Evolutionary conservation across 2,329 filamentous ascomycete genomes (phyloP), one percentile per base, ranked within the genome.

Genomic region (Aspergillus sojae): DNA sequence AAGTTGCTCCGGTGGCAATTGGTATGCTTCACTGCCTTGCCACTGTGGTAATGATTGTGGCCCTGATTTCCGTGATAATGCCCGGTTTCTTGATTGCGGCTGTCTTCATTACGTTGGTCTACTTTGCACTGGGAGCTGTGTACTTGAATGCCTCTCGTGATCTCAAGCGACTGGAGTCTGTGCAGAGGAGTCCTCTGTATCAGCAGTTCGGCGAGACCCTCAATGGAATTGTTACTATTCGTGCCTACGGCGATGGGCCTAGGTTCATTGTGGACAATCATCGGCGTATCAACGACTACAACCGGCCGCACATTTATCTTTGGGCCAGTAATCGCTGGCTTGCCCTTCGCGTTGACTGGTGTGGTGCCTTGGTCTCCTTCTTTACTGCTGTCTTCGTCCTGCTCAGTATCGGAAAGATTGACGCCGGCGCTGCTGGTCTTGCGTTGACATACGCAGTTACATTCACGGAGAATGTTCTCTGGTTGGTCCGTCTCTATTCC

Each of bases 311-410:
- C 79, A 94, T 98, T 77, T 98, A 94, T 75, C 83, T 98, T 14
- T 99, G 95, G 95, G 94, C 92, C 52, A 91, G 92, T 75, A 98
- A 99, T 80, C 89, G 95, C 82, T 99, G 95, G 95, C 89, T 99
- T 48, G 89, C 94, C 2, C 92, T 98, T 80, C 88, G 95, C 61
- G 93, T 96, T 11, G 95, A 99, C 76, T 83, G 95, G 57, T 88
- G 96, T 26, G 95, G 95, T 68, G 94, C 96, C 68, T 76, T 97
- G 58, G 95, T 99, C 0, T 88, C 94, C 0, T 98, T 99, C 83
- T 96, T 94, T 73, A 92, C 95, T 0, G 95, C 94, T 32, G 89
- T 91, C 6, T 98, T 99, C 72, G 91, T 99, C 63, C 90, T 98
- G 59, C 75, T 91, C 54, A 96, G 90, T 71, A 86, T 96, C 30